These are phyloP conservation scores for Coemansia sp. DNA, from an alignment of 192 early-diverging fungal genomes.

Conservation along the genomic window DNA sequence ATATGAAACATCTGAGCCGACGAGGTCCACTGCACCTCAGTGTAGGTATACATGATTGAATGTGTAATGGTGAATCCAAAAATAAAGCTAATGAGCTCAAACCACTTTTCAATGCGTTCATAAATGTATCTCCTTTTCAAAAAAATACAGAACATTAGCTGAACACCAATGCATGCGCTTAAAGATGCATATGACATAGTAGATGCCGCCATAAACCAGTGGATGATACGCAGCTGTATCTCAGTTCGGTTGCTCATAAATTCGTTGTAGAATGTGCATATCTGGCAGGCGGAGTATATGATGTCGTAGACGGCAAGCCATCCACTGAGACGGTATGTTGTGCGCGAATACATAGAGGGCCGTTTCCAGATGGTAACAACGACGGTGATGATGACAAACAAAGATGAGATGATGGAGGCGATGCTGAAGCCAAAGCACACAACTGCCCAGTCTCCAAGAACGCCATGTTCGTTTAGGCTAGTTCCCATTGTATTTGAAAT, in stretches of 20 bases:
- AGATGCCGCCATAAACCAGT: conserved; percentile 43
- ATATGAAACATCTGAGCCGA: conserved; percentile 33
- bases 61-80: conserved; percentile 36
- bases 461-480: conserved; percentile 19
- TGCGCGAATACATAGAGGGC: background rate
- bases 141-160: conserved; percentile 10
- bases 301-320: conserved; percentile 35
- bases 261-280: conserved; percentile 35
- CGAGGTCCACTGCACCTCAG: conserved; percentile 23
- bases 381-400: conserved; percentile 15
- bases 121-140: conserved; percentile 2
- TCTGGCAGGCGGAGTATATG: conserved; percentile 33
- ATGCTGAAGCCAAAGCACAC: conserved; percentile 39
- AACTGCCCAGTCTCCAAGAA: conserved; percentile 42
- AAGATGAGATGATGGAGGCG: conserved; percentile 27
- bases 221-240: conserved; percentile 27
- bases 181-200: conserved; percentile 29
- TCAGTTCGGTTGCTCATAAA: conserved; percentile 29
- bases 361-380: background rate
- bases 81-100: conserved; percentile 23
- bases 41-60: conserved; percentile 39
- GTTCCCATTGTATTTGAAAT: background rate
- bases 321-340: conserved; percentile 29
- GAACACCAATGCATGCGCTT: conserved; percentile 22
- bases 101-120: conserved; percentile 24